Conservation (phyloP, 169 alveolate genomes). For the Plasmodium vinckei region DNA sequence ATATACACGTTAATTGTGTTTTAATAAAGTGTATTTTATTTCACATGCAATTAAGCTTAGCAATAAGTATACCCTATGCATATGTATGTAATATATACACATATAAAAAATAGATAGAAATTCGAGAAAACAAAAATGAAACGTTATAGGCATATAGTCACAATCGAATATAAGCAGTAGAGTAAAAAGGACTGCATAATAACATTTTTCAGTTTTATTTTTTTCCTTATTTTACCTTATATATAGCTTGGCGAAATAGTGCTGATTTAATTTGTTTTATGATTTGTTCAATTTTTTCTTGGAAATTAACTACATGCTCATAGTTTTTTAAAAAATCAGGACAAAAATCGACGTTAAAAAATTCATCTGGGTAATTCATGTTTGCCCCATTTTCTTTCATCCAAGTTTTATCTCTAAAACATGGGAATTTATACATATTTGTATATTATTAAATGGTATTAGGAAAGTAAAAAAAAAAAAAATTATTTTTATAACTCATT, state of each 20-base stretch:
- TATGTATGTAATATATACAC: no score
- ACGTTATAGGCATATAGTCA: no score
- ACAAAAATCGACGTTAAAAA: constrained; percentile 60
- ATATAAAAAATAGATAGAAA: no score
- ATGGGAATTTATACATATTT: constrained; percentile 64
- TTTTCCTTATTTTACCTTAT: constrained; percentile 29
- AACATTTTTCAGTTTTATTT: not conserved
- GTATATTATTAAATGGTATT: not conserved
- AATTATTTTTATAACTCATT: not conserved
- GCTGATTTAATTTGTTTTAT: constrained; percentile 54
- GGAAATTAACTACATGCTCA: constrained; percentile 49
- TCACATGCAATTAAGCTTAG: no score
- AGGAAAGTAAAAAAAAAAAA: not conserved
- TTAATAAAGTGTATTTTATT: no score
- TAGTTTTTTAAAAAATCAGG: constrained; percentile 66
- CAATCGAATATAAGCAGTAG: no score
- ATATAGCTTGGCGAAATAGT: constrained; percentile 64
- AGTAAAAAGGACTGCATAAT: not conserved
- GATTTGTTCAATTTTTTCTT: constrained; percentile 38
- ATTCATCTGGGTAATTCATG: constrained; percentile 56
- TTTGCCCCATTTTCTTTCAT: constrained; percentile 63
- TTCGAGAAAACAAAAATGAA: no score
- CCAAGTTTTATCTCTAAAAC: constrained; percentile 73
- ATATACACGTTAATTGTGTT: no score
- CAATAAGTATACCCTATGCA: no score